Base-by-base conservation (phyloP, 1,284 basidiomycete genomes). In the Fistulinella staudtii region DNA sequence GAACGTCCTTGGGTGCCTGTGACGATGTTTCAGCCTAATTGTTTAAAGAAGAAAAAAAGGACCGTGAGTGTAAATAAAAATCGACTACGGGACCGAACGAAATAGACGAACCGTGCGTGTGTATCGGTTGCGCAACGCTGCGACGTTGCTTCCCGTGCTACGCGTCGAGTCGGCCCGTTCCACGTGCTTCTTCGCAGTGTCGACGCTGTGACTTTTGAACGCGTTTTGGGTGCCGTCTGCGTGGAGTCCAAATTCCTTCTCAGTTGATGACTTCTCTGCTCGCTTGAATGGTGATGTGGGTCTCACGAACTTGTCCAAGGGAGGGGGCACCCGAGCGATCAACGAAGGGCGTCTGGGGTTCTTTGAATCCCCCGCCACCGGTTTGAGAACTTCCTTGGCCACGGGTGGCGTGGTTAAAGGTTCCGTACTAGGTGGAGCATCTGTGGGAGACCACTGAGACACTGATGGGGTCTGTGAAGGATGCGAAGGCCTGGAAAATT, bases 51-150 rank as follows among this genome's bases (percentile, higher is more conserved):
- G 29, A 30, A 14, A 11, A 2, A 15, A 15, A 15, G 8, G n/a
- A n/a, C n/a, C n/a, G n/a, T n/a, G n/a, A n/a, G n/a, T n/a, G n/a
- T n/a, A n/a, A n/a, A 17, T 30, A 30, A 11, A 15, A 1, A 30
- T 1, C 11, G 5, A 4, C n/a, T 6, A 15, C 29, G 29, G 29
- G 29, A 37, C 13, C 17, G 20, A 43, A 33, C n/a, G n/a, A n/a
- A 43, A 49, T 38, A 48, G 27, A 68, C 79, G 38, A 53, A 87
- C 85, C 43, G 61, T 68, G 38, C 68, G 72, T 21, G 75, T 72
- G 55, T 84, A 88, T 44, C 75, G 75, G 54, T 75, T 77, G 27
- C 82, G 73, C 69, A 89, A 77, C 1, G 78, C 77, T 36, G 85
- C 82, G 29, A 89, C 84, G 22, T 82, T 64, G 53, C 77, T 81